These are phyloP conservation scores for Alternaria sp. DNA, from an alignment of 2,329 filamentous ascomycete species.

Conservation along the genomic window DNA sequence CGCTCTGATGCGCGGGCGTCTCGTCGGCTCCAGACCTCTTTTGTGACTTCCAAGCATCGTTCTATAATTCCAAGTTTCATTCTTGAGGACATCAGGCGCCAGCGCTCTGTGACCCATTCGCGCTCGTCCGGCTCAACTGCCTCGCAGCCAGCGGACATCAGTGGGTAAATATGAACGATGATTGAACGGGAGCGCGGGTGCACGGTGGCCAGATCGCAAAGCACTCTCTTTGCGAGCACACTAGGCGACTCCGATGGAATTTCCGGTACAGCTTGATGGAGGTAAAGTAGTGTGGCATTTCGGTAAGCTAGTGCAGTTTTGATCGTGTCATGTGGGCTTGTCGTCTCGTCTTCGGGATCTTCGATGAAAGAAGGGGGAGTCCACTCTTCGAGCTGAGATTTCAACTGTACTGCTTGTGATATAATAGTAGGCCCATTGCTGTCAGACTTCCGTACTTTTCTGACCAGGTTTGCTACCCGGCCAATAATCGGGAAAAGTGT, in stretches of 20 bases:
- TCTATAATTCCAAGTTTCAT: constrained; percentile 74
- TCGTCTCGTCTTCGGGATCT: constrained; percentile 69
- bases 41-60: constrained; percentile 69
- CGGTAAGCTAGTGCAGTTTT: constrained; percentile 73
- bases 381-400: constrained; percentile 68
- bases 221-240: constrained; percentile 67
- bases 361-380: constrained; percentile 66
- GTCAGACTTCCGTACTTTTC: constrained; percentile 64
- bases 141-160: constrained; percentile 73
- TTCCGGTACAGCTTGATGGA: constrained; percentile 74
- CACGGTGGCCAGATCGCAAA: constrained; percentile 69
- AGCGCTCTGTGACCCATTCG: constrained; percentile 69
- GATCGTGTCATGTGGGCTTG: constrained; percentile 68
- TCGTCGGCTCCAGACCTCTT: constrained; percentile 71
- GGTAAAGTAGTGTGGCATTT: constrained; percentile 70
- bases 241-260: constrained; percentile 67
- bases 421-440: constrained; percentile 69
- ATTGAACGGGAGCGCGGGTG: constrained; percentile 68
- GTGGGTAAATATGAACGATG: constrained; percentile 74
- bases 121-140: constrained; percentile 66
- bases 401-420: constrained; percentile 68
- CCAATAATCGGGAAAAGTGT: constrained; percentile 75
- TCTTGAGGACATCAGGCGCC: constrained; percentile 66
- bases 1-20: constrained; percentile 60
- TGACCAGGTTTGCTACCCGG: constrained; percentile 70